Base-by-base conservation (phyloP, 257 asterid genomes). In the Penstemon davidsonii region DNA sequence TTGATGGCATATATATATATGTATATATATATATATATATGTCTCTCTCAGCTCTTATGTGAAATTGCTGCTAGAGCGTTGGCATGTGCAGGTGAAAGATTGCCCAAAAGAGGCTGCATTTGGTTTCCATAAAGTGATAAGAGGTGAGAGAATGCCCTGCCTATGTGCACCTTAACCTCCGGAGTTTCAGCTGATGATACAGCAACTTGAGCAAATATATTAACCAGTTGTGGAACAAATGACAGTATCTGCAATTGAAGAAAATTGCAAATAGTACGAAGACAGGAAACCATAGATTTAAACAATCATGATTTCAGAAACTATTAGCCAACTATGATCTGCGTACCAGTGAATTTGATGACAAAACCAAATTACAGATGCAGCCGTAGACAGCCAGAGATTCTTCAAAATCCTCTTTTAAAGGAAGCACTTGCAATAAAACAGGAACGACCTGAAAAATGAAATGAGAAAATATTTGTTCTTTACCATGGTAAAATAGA, bases 401-500 rank as follows among this genome's bases (percentile, higher is more conserved):
- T 77, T 94, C 99, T 75, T 91, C 99, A 4, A 53, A 88, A 76
- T 94, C 99, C 82, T 94, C 99, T 82, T 88, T 94, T 73, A 91
- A 62, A 64, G 99, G 97, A 81, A 94, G 97, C 73, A 75, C 97
- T 86, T 86, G 90, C 87, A 90, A 79, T 76, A 94, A 78, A 73
- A 89, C 87, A 55, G 96, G 97, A 67, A 90, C 81, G 47, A 92
- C 98, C 98, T 92, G 83, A 63, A 49, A 52, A 69, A 82, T n/a
- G 18, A 67, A 53, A 45, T 50, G n/a, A 68, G 72, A 33, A 59
- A 52, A 70, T 57, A 47, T 25, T 25, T 1, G 33, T 25, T 25
- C 1, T 25, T 25, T 25, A 51, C 59, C 41, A 15, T 45, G 60
- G 68, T 39, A 69, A 62, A 70, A 62, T 66, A 68, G 36, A 72